These are phyloP conservation scores for Castanospermum australe DNA, from an alignment of 306 rosid species.

Conservation along the genomic window DNA sequence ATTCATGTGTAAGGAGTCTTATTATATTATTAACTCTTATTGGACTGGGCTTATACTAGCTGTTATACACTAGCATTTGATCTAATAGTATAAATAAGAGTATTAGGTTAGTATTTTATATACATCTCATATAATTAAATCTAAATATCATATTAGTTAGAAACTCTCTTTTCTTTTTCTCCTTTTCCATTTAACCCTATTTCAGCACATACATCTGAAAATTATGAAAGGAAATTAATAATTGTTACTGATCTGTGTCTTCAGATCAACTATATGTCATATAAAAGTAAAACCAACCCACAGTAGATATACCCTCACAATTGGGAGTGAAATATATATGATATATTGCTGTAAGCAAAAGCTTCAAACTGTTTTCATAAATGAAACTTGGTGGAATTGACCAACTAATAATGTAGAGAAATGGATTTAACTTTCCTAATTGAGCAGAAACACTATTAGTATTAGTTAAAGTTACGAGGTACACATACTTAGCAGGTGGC, in stretches of 20 bases:
- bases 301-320: not conserved
- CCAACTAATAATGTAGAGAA: not conserved
- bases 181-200: too few relatives aligned
- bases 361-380: not conserved
- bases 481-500: constrained; percentile 48
- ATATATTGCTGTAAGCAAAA: not conserved
- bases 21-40: too few relatives aligned
- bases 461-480: constrained; percentile 16
- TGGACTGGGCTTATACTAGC: too few relatives aligned
- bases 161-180: too few relatives aligned
- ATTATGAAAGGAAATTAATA: not conserved
- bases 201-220: not conserved
- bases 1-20: too few relatives aligned
- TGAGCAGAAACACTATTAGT: not conserved
- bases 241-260: not conserved
- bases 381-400: not conserved
- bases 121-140: too few relatives aligned
- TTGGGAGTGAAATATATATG: not conserved
- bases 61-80: too few relatives aligned
- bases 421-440: not conserved
- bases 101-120: too few relatives aligned
- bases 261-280: not conserved
- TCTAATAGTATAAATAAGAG: too few relatives aligned
- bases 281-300: not conserved
- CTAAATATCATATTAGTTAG: too few relatives aligned